Evolutionary conservation across 352 stramenopile genomes (phyloP).

Genomic region (Phytophthora sojae): DNA sequence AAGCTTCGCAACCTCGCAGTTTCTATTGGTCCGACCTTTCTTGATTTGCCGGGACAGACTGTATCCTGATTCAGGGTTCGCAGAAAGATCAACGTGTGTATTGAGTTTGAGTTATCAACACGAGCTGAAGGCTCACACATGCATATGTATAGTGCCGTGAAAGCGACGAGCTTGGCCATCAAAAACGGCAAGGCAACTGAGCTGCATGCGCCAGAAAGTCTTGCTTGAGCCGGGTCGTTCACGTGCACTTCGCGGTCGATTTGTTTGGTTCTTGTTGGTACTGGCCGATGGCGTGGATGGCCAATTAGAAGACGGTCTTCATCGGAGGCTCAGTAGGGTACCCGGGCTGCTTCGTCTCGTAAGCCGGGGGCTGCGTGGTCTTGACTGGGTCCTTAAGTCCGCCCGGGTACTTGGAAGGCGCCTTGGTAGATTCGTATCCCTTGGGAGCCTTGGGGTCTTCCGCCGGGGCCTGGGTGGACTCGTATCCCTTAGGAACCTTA

Average conservation of each 20-base stretch:
- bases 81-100: no score
- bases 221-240: neutral
- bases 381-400: neutral
- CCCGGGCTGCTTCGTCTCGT: neutral
- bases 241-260: neutral
- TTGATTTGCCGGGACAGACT: no score
- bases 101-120: neutral
- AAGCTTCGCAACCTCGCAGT: no score
- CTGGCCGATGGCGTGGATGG: neutral
- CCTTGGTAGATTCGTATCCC: no score
- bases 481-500: neutral
- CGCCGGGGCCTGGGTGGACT: no score
- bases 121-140: neutral
- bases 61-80: no score
- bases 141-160: neutral
- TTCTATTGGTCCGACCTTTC: no score
- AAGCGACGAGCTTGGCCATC: neutral
- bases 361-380: neutral
- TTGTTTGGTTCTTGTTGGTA: neutral
- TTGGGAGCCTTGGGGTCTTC: no score
- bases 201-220: neutral
- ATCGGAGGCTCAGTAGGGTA: neutral
- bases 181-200: neutral
- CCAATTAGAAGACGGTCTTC: neutral
- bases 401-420: no score